Conservation (phyloP, 2,329 filamentous ascomycete genomes). For the Rutstroemia sp. region DNA sequence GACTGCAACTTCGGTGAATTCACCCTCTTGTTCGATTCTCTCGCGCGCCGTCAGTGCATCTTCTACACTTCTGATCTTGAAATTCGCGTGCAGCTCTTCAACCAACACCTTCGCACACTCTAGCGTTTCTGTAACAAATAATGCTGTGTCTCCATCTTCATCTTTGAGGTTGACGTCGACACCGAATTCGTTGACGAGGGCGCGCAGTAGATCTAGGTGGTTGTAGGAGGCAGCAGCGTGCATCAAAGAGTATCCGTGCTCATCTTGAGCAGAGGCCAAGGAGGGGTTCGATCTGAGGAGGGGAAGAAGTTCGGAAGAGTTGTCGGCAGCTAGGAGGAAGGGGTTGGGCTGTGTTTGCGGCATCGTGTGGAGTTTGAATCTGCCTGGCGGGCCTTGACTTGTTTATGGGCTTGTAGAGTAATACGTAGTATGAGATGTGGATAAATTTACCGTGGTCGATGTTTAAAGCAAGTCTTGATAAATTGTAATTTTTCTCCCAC, state of each 20-base stretch:
- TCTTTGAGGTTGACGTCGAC: constrained; percentile 78
- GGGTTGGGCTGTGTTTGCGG: constrained; percentile 41
- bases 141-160: constrained; percentile 87
- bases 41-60: constrained; percentile 68
- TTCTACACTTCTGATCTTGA: constrained; percentile 58
- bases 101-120: constrained; percentile 73
- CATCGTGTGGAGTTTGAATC: constrained; percentile 4
- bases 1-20: constrained; percentile 66
- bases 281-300: constrained; percentile 67
- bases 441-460: too few relatives aligned
- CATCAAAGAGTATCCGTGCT: constrained; percentile 87
- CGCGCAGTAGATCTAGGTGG: constrained; percentile 71
- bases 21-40: constrained; percentile 70
- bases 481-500: neutral
- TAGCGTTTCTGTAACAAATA: constrained; percentile 83
- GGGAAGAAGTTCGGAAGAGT: constrained; percentile 63
- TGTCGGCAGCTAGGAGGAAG: constrained; percentile 75
- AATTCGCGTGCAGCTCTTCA: constrained; percentile 71
- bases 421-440: too few relatives aligned
- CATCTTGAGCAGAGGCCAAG: constrained; percentile 76
- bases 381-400: neutral
- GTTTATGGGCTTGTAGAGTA: too few relatives aligned
- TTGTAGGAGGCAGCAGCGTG: constrained; percentile 93
- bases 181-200: constrained; percentile 66
- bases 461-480: too few relatives aligned